Evolutionary conservation across 2,329 filamentous ascomycete species (phyloP).

Genomic region (Penicillium sp.): DNA sequence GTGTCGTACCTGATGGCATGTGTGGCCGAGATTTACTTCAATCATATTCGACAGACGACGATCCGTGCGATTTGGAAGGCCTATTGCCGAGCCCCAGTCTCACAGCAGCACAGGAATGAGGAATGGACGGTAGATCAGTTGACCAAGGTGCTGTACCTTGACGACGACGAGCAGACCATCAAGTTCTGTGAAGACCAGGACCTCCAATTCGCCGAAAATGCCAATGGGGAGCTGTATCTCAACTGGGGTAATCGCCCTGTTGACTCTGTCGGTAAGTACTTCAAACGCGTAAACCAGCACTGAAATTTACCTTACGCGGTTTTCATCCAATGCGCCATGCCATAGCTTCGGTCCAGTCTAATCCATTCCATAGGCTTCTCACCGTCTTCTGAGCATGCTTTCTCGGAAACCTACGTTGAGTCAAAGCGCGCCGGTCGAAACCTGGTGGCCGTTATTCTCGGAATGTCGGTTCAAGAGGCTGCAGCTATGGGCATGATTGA

Average conservation of each 20-base stretch:
- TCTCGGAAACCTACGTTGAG: slow-evolving; percentile 60
- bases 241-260: slow-evolving; percentile 53
- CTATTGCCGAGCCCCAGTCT: slow-evolving; percentile 53
- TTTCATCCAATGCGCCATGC: background rate
- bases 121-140: slow-evolving; percentile 62
- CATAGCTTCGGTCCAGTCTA: background rate
- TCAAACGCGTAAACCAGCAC: background rate
- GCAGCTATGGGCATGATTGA: slow-evolving; percentile 55
- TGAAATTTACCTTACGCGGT: background rate
- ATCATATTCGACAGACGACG: slow-evolving; percentile 59
- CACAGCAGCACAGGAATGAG: slow-evolving; percentile 54
- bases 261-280: slow-evolving; percentile 50
- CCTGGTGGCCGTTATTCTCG: slow-evolving; percentile 61
- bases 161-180: slow-evolving; percentile 57
- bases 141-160: slow-evolving; percentile 58
- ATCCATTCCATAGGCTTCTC: slow-evolving; percentile 39
- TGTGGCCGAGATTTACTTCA: slow-evolving; percentile 66
- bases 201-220: slow-evolving; percentile 53
- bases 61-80: slow-evolving; percentile 60
- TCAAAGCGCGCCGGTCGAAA: slow-evolving; percentile 60
- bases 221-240: slow-evolving; percentile 54
- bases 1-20: slow-evolving; percentile 67
- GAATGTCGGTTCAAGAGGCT: slow-evolving; percentile 58
- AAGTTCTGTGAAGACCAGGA: slow-evolving; percentile 59
- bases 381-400: slow-evolving; percentile 55